Conservation (phyloP, 768 basidiomycete species). For the Tylopilus intermedius region DNA sequence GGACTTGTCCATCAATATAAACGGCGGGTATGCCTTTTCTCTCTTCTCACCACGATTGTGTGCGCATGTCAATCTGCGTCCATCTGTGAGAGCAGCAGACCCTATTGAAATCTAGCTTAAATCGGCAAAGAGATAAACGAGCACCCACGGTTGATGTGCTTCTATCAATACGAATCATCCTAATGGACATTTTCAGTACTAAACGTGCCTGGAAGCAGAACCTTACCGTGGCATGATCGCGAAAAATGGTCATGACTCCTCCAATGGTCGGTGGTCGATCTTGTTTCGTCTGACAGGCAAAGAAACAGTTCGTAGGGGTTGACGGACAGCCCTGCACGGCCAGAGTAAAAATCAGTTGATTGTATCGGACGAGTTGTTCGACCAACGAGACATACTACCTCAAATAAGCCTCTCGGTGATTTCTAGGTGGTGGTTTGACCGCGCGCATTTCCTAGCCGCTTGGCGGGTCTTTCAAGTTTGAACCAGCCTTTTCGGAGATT, state of each 20-base stretch:
- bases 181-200: conserved; percentile 4
- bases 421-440: not conserved
- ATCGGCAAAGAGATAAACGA: conserved; percentile 10
- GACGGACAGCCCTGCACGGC: not conserved
- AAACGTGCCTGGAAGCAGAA: conserved; percentile 1
- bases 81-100: conserved; percentile 9
- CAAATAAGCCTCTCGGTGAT: not conserved
- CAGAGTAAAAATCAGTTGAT: conserved; percentile 3
- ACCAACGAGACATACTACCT: not conserved
- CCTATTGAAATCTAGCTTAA: conserved; percentile 11
- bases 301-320: not conserved
- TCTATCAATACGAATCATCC: not conserved
- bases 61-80: not conserved
- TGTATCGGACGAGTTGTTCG: not conserved
- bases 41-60: conserved; percentile 1
- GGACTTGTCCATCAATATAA: not conserved
- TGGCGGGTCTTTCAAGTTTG: not conserved
- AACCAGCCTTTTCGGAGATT: not conserved
- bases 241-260: not conserved
- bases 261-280: conserved; percentile 10
- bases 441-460: not conserved
- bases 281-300: not conserved
- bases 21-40: not conserved
- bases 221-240: not conserved
- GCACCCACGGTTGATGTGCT: conserved; percentile 2